Base-by-base conservation (phyloP, 306 rosid species). In the Inga oerstediana region DNA sequence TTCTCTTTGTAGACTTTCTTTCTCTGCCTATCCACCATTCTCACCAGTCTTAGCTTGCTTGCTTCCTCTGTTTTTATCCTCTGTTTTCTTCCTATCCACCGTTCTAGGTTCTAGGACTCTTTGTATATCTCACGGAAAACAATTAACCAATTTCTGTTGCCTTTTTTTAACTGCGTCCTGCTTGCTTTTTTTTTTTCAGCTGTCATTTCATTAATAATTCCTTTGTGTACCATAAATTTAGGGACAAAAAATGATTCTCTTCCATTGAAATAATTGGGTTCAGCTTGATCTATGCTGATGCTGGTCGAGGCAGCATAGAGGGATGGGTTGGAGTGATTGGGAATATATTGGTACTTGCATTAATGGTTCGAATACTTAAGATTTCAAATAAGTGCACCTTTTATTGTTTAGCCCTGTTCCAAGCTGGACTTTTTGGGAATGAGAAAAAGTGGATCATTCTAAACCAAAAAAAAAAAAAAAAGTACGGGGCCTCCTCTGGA, bases 1-100 rank as follows among this genome's bases (percentile, higher is more conserved):
- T 88, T 91, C 85, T 85, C 81, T 89, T 7, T 79, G 92, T 94
- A 94, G 92, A 87, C 92, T 87, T 94, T 22, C 56, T 82, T 81
- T 77, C 58, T 72, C 83, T 81, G 86, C 86, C 80, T 82, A 82
- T 86, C 89, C 82, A 79, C 81, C 79, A 84, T 89, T 87, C 87
- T 24, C 14, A 19, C 67, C 2, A 30, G n/a, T 17, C 74, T 77
- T 13, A 0, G 7, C 56, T 22, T 22, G 32, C 65, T 20, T 65
- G 5, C 81, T 45, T 78, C 20, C 73, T 19, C 65, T 78, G 62
- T 17, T 78, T 39, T 65, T 19, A 32, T 34, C 45, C 44, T 5
- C 37, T 30, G 41, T 64, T 65, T 65, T 16, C 20, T 67, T 16
- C 44, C n/a, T n/a, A n/a, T n/a, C n/a, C n/a, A n/a, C n/a, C n/a